phyloP scores from a whole-genome alignment of 306 rosid genomes.

The Cucurbita moschata region DNA sequence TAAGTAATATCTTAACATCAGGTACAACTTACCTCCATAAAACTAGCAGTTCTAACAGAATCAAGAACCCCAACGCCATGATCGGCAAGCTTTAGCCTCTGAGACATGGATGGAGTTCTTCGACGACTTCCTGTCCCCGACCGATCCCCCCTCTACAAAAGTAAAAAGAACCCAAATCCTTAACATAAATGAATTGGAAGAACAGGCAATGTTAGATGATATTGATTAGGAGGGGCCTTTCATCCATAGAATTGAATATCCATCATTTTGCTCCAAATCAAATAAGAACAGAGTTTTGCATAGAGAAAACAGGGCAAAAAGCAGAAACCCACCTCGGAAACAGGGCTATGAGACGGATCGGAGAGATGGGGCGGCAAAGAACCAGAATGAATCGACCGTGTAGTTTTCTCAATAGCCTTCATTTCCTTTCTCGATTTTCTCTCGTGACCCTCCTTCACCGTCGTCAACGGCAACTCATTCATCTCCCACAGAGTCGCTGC shows the following conservation, averaged over 20 bases:
- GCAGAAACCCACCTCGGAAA: conserved; percentile 48
- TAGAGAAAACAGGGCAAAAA: neutral
- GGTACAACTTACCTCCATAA: conserved; percentile 60
- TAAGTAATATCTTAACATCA: too few relatives aligned
- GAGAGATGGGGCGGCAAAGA: conserved; percentile 93
- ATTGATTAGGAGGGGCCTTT: neutral
- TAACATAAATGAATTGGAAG: neutral
- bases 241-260: neutral
- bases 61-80: conserved; percentile 48
- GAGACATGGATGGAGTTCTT: conserved; percentile 57
- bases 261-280: neutral
- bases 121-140: conserved; percentile 78
- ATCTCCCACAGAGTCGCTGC: conserved; percentile 99
- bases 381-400: conserved; percentile 66
- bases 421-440: conserved; percentile 44
- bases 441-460: conserved; percentile 30
- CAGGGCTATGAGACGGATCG: conserved; percentile 96
- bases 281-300: neutral
- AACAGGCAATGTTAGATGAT: neutral
- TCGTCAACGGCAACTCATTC: conserved; percentile 91
- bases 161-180: neutral
- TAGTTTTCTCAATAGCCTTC: conserved; percentile 46
- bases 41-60: conserved; percentile 64
- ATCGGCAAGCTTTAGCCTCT: conserved; percentile 43
- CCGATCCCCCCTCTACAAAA: conserved; percentile 74